phyloP scores from a whole-genome alignment of 805 yeast species.

The Pichia sporocuriosa region DNA sequence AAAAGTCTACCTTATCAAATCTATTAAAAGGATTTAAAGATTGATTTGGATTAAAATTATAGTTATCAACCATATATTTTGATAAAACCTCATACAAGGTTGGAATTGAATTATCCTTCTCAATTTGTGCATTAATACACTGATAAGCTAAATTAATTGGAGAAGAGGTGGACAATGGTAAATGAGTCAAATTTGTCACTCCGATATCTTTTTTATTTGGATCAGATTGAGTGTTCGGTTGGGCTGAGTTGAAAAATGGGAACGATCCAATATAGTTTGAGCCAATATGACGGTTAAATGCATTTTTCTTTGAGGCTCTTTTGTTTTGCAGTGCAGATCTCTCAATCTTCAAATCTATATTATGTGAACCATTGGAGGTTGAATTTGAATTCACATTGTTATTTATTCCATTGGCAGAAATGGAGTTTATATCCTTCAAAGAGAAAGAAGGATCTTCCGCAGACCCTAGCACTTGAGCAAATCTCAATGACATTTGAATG shows the following conservation, averaged over 20 bases:
- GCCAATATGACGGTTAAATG: background rate
- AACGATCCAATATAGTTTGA: conserved; percentile 7
- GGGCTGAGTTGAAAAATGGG: conserved; percentile 4
- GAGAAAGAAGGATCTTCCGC: conserved; percentile 1
- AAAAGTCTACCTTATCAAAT: conserved; percentile 62
- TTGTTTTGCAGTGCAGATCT: conserved; percentile 23
- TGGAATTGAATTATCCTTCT: conserved; percentile 52
- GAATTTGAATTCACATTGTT: background rate
- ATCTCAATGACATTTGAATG: conserved; percentile 23
- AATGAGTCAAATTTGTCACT: conserved; percentile 30
- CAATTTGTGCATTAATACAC: conserved; percentile 53
- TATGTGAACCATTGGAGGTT: background rate
- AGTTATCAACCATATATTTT: conserved; percentile 61
- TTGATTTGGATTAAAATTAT: conserved; percentile 41
- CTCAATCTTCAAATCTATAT: conserved; percentile 17
- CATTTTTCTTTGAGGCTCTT: conserved; percentile 21
- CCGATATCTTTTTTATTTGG: conserved; percentile 15
- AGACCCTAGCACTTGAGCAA: conserved; percentile 25
- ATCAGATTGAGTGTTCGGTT: conserved; percentile 12
- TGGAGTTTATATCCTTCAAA: background rate
- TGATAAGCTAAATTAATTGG: conserved; percentile 57
- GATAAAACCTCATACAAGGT: conserved; percentile 49
- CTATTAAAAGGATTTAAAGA: conserved; percentile 56
- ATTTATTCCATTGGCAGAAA: background rate
- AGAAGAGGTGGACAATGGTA: conserved; percentile 44